Evolutionary conservation across 2,329 filamentous ascomycete genomes (phyloP).

Genomic region (Daldinia eschscholtzii): DNA sequence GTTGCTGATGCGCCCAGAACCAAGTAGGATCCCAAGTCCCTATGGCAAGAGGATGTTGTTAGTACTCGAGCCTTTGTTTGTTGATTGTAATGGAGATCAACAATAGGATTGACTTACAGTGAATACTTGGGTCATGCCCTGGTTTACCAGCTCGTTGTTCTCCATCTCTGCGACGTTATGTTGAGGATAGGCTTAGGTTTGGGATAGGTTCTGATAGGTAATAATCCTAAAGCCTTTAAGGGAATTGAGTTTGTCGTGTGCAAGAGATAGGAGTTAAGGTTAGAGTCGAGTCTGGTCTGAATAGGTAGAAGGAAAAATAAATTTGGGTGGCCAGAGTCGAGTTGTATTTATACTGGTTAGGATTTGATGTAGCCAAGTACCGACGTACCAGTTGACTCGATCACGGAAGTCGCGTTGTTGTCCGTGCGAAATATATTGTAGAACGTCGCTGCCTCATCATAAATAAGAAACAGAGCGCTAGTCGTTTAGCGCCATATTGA

Average conservation of each 20-base stretch:
- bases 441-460: not conserved
- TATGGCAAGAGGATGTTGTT: conserved; percentile 9
- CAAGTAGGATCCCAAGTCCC: conserved; percentile 47
- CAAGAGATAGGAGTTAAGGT: not conserved
- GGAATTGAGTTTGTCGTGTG: not conserved
- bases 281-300: not conserved
- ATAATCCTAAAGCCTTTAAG: not conserved
- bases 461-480: not conserved
- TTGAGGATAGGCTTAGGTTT: not conserved
- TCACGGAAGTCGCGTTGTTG: not conserved
- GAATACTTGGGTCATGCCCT: conserved; percentile 34
- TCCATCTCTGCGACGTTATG: conserved; percentile 19
- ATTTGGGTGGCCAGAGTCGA: not conserved
- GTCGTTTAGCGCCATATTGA: not conserved
- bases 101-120: conserved; percentile 27
- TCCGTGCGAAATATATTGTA: not conserved
- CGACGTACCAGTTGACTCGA: not conserved
- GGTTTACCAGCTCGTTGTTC: conserved; percentile 15
- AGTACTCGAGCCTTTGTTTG: conserved; percentile 1
- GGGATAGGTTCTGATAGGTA: not conserved
- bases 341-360: not conserved
- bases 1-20: conserved; percentile 38
- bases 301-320: not conserved
- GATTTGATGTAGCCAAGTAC: not conserved
- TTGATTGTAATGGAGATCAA: not conserved